Evolutionary conservation across 2,329 filamentous ascomycete species (phyloP), one percentile per base, ranked within the genome.

Genomic region (Fusarium sp.): DNA sequence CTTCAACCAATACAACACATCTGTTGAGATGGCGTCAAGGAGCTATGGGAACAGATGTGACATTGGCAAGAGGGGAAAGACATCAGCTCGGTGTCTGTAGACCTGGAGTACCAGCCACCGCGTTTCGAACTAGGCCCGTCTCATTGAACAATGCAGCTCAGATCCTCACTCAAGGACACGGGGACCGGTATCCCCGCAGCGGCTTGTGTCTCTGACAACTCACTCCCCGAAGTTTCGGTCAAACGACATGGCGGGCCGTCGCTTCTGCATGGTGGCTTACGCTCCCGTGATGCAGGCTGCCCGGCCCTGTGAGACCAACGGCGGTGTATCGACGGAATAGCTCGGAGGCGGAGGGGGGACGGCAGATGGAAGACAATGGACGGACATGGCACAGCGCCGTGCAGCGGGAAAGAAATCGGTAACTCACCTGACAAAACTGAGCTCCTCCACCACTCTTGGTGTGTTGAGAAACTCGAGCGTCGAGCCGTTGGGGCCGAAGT

Each of bases 361-460:
- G 39, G 35, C 24, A 62, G 20, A 37, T 37, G 39, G 33, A 27
- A 62, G 22, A 37, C 20, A n/a, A 16, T 39, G 33, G 27, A 16
- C 39, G 27, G 27, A 24, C 41, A 57, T 43, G 58, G 41, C 41
- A 64, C 50, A 37, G 35, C 29, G 52, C 56, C 52, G 39, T 27
- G 35, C 56, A 41, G 56, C 27, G 31, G 62, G 24, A 48, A 70
- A 58, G 61, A 58, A 29, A 7, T 35, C 61, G 50, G 57, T 27
- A 33, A 77, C 92, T 86, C 83, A 95, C 93, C 91, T 89, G 35
- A 95, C 83, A 79, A 95, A 95, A 77, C 91, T 93, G 74, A 95
- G 85, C 75, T 92, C 89, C 78, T 93, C 91, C 16, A 93, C 87
- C 13, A 94, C 87, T 59, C 88, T 87, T 63, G 86, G 84, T 54